Conservation (phyloP, 768 basidiomycete genomes). For the Termitomyces bulborhizus region DNA sequence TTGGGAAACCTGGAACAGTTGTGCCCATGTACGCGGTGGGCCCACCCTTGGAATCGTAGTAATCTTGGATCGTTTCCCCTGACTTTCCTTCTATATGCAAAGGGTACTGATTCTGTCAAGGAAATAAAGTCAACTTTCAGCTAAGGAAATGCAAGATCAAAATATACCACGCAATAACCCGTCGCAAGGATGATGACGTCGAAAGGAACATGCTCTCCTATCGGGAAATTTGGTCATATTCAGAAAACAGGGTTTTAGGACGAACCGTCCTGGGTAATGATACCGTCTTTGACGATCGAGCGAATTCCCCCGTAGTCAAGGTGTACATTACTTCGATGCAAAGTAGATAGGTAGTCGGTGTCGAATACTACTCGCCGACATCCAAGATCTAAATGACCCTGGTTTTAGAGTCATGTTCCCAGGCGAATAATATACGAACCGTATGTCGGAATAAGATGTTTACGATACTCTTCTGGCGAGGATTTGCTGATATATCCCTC, state of each 20-base stretch:
- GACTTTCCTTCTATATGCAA: constrained; percentile 24
- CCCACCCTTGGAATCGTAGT: constrained; percentile 31
- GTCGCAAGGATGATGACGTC: constrained; percentile 37
- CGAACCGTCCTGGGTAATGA: constrained; percentile 33
- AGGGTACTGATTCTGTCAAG: constrained; percentile 26
- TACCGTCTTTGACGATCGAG: constrained; percentile 32
- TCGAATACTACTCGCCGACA: constrained; percentile 52
- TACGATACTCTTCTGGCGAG: constrained; percentile 40
- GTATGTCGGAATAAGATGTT: constrained; percentile 41
- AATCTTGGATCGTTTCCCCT: constrained; percentile 30
- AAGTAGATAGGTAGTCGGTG: constrained; percentile 35
- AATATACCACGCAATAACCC: constrained; percentile 26
- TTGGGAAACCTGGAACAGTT: constrained; percentile 38
- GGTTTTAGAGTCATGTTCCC: neutral
- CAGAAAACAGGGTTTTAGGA: neutral
- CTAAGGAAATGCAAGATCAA: neutral
- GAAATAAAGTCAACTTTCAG: neutral
- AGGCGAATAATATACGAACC: constrained; percentile 22
- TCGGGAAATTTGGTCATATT: neutral
- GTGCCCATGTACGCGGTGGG: constrained; percentile 41
- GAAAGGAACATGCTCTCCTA: constrained; percentile 26
- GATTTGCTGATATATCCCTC: constrained; percentile 28
- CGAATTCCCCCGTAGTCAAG: constrained; percentile 37
- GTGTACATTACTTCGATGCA: constrained; percentile 40
- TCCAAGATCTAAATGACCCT: constrained; percentile 30